A percentile compares a stretch with the other conserved stretches of the same genome.
Conservation (phyloP, 2,329 filamentous ascomycete species). For the Chaetomium strumarium region DNA sequence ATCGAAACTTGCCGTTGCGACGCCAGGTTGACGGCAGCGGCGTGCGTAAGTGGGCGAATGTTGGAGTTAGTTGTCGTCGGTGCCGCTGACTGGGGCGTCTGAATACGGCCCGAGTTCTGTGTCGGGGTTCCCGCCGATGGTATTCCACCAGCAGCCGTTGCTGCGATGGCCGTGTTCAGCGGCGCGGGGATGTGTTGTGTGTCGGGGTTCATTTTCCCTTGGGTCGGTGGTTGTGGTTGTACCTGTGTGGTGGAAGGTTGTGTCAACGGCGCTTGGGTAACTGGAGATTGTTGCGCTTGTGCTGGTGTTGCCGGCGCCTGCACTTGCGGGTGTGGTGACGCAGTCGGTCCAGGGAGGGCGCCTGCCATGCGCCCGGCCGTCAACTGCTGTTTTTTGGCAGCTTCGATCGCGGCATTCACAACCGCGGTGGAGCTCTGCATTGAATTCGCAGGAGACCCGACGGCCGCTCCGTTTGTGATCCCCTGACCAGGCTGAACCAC, state of each 20-base stretch:
- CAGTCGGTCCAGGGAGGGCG: slow-evolving; percentile 15
- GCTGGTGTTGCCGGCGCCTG: slow-evolving; percentile 19
- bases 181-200: slow-evolving; percentile 35
- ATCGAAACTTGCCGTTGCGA: slow-evolving; percentile 31
- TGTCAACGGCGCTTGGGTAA: slow-evolving; percentile 12
- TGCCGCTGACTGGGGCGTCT: slow-evolving; percentile 44
- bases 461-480: slow-evolving; percentile 23
- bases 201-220: slow-evolving; percentile 35
- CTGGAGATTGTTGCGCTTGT: slow-evolving; percentile 18
- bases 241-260: slow-evolving; percentile 12
- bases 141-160: slow-evolving; percentile 33
- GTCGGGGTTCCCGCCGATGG: slow-evolving; percentile 43
- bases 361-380: slow-evolving; percentile 26
- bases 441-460: slow-evolving; percentile 19
- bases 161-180: slow-evolving; percentile 43
- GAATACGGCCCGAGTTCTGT: slow-evolving; percentile 42
- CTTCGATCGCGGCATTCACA: slow-evolving; percentile 41
- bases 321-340: slow-evolving; percentile 10
- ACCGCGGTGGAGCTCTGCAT: slow-evolving; percentile 31
- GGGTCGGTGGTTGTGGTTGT: slow-evolving; percentile 23
- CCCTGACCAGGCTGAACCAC: slow-evolving; percentile 8
- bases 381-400: slow-evolving; percentile 40
- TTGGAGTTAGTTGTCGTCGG: slow-evolving; percentile 34
- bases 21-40: slow-evolving; percentile 45
- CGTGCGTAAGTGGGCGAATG: slow-evolving; percentile 42